Percentiles rank a stretch among this genome's conserved stretches.
phyloP scores from a whole-genome alignment of 257 asterid species.

The Linaria vulgaris region DNA sequence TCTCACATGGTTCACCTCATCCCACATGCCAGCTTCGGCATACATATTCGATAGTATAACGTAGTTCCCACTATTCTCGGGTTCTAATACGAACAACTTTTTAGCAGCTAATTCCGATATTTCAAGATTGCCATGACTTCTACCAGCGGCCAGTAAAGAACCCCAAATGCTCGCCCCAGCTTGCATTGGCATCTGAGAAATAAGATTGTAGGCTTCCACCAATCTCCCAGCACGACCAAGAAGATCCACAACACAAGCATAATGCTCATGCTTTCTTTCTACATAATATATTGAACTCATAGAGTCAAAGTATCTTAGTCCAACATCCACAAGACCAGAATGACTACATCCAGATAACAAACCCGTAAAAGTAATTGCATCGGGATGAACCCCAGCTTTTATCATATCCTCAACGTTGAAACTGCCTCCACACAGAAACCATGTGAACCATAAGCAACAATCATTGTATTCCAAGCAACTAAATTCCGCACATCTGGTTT shows the following conservation, averaged over 20 bases:
- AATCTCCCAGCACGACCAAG: conserved; percentile 76
- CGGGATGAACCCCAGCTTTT: conserved; percentile 60
- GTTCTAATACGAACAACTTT: conserved; percentile 64
- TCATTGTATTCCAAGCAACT: conserved; percentile 82
- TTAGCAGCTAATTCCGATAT: conserved; percentile 76
- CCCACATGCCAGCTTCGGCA: conserved; percentile 89
- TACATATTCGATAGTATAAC: conserved; percentile 78
- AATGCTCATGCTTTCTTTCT: conserved; percentile 65
- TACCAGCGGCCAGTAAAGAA: conserved; percentile 65
- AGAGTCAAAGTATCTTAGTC: conserved; percentile 55
- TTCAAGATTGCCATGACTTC: conserved; percentile 67
- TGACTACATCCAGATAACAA: conserved; percentile 80
- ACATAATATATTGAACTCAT: conserved; percentile 50
- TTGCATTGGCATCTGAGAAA: conserved; percentile 62
- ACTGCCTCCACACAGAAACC: conserved; percentile 62
- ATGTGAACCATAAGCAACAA: conserved; percentile 73
- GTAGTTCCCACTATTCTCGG: conserved; percentile 70
- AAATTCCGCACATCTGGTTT: conserved; percentile 40
- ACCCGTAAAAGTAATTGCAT: conserved; percentile 71
- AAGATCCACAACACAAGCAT: conserved; percentile 75
- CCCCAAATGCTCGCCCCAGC: conserved; percentile 89
- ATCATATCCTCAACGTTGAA: conserved; percentile 54
- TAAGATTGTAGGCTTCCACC: conserved; percentile 63
- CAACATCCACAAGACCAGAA: conserved; percentile 79
- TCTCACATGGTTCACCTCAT: conserved; percentile 56